These are phyloP conservation scores for Fraxinus anomala DNA, from an alignment of 257 asterid genomes.

Conservation along the genomic window DNA sequence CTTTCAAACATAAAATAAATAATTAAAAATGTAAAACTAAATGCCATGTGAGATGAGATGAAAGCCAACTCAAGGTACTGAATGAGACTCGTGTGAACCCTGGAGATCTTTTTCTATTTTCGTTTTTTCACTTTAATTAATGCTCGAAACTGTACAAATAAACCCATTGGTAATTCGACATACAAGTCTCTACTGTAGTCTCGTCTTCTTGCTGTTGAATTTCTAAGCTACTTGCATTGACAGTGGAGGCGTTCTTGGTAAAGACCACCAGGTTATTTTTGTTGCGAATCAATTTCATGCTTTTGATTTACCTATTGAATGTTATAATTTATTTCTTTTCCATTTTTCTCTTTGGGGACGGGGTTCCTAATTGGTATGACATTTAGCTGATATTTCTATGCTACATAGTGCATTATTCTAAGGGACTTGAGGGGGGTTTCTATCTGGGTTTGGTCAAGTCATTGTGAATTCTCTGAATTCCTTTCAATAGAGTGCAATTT, in stretches of 20 bases:
- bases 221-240: conserved; percentile 23
- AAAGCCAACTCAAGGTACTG: background rate
- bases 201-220: background rate
- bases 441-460: conserved; percentile 7
- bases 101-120: background rate
- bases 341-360: background rate
- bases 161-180: background rate
- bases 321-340: background rate
- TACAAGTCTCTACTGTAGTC: background rate
- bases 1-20: background rate
- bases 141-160: background rate
- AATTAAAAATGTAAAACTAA: background rate
- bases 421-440: conserved; percentile 1
- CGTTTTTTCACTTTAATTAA: background rate
- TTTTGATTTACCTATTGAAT: conserved; percentile 19
- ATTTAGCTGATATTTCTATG: conserved; percentile 1
- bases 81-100: conserved; percentile 21
- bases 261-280: conserved; percentile 11
- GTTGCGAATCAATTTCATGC: conserved; percentile 1
- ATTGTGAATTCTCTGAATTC: background rate
- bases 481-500: conserved; percentile 2
- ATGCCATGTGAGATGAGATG: background rate
- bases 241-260: conserved; percentile 24
- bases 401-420: background rate
- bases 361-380: background rate